These are phyloP conservation scores for Orobanche coerulescens DNA, from an alignment of 257 asterid species.

Conservation along the genomic window DNA sequence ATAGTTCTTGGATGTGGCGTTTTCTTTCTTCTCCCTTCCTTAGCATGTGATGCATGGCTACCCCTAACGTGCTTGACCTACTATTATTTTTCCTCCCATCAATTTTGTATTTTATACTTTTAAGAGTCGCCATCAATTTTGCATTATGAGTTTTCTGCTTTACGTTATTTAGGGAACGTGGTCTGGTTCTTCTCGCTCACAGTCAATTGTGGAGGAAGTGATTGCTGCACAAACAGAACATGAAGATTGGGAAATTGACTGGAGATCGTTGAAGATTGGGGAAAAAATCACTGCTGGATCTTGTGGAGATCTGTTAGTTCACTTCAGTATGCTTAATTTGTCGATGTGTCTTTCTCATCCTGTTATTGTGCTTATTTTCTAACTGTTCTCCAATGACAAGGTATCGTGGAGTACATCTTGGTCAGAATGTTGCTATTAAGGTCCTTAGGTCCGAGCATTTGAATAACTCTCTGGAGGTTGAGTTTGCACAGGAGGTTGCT, in stretches of 20 bases:
- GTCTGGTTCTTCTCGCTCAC: slow-evolving; percentile 56
- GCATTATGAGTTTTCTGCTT: slow-evolving; percentile 16
- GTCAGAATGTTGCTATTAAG: slow-evolving; percentile 79
- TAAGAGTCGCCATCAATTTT: slow-evolving; percentile 7
- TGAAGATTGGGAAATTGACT: slow-evolving; percentile 70
- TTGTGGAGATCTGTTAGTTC: slow-evolving; percentile 78
- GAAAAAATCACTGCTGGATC: slow-evolving; percentile 86
- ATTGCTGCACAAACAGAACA: slow-evolving; percentile 30
- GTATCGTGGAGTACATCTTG: slow-evolving; percentile 71
- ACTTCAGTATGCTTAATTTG: slow-evolving; percentile 16
- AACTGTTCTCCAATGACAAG: slow-evolving; percentile 34
- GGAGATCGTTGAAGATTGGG: slow-evolving; percentile 68
- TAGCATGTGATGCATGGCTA: neutral
- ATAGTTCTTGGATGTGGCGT: neutral
- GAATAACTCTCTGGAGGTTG: slow-evolving; percentile 54
- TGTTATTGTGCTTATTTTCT: slow-evolving; percentile 19
- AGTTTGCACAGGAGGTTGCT: slow-evolving; percentile 74
- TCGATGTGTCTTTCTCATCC: neutral
- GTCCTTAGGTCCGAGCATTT: slow-evolving; percentile 71
- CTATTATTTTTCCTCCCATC: neutral
- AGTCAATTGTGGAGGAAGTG: slow-evolving; percentile 37
- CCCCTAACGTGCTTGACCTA: neutral
- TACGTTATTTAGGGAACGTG: slow-evolving; percentile 53
- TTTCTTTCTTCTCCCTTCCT: neutral
- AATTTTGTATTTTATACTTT: slow-evolving; percentile 11